Conservation (phyloP, 2,329 filamentous ascomycete genomes). For the Paramyrothecium sp. region DNA sequence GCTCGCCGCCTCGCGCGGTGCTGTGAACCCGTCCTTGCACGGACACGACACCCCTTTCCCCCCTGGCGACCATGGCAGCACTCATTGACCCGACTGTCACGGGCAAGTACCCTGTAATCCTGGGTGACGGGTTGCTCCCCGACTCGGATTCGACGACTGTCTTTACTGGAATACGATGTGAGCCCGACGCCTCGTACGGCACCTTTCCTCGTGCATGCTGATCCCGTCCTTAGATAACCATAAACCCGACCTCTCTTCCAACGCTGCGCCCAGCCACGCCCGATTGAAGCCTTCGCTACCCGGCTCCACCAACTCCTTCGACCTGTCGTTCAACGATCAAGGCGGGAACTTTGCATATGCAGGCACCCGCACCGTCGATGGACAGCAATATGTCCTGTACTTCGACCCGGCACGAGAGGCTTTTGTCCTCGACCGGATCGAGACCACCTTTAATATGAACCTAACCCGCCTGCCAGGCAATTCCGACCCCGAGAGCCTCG, state of each 20-base stretch:
- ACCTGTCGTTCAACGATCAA: conserved; percentile 53
- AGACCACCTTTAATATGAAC: conserved; percentile 87
- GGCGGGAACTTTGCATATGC: conserved; percentile 59
- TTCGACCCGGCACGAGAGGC: conserved; percentile 73
- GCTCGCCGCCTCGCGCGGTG: not conserved
- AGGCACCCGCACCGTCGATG: conserved; percentile 55
- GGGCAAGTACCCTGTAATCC: conserved; percentile 61
- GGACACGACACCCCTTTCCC: not conserved
- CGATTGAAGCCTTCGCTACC: conserved; percentile 50
- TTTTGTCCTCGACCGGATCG: conserved; percentile 79
- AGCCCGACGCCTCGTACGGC: conserved; percentile 14
- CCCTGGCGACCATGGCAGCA: conserved; percentile 25
- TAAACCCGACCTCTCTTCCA: conserved; percentile 52
- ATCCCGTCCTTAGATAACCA: conserved; percentile 52
- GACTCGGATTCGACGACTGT: conserved; percentile 52
- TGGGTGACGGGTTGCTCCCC: conserved; percentile 60
- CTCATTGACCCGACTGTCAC: conserved; percentile 59
- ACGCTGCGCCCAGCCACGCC: conserved; percentile 45
- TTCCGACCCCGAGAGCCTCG: conserved; percentile 60
- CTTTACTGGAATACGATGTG: conserved; percentile 62
- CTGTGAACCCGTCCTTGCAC: not conserved
- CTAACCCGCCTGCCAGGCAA: conserved; percentile 68
- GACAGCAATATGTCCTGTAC: conserved; percentile 64
- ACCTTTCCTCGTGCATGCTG: not conserved
- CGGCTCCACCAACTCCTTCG: conserved; percentile 51